Evolutionary conservation across 192 early-diverging fungal species (phyloP).

Genomic region (Backusella parvicylindrica): DNA sequence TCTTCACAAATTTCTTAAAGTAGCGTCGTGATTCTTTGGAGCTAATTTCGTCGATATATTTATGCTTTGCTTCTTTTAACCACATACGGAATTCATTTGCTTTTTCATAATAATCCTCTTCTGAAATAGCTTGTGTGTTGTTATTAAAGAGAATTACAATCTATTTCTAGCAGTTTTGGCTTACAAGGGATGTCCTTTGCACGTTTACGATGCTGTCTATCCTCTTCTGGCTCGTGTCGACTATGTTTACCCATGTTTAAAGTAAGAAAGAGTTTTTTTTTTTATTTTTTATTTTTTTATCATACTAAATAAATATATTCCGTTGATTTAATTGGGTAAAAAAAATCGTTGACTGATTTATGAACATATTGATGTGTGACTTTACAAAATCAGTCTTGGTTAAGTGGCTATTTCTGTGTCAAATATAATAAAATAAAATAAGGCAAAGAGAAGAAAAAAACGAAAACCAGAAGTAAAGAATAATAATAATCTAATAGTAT

Average conservation of each 20-base stretch:
- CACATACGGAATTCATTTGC: slow-evolving; percentile 80
- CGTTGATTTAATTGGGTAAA: no score
- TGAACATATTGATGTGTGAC: no score
- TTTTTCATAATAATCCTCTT: slow-evolving; percentile 78
- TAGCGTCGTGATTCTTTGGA: slow-evolving; percentile 64
- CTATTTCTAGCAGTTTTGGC: neutral
- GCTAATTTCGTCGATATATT: slow-evolving; percentile 74
- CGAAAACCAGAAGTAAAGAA: no score
- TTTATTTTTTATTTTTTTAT: no score
- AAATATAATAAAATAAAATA: no score
- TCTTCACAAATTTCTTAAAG: slow-evolving; percentile 82
- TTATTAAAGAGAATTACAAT: neutral
- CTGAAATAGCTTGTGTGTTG: slow-evolving; percentile 43
- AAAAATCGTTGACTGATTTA: no score
- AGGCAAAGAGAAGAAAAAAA: no score
- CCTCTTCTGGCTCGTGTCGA: neutral
- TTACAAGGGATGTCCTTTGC: neutral
- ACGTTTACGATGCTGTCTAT: neutral
- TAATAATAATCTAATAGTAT: no score
- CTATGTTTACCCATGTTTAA: neutral
- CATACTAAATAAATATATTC: no score
- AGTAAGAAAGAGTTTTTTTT: neutral
- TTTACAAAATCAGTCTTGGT: no score
- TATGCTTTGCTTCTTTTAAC: slow-evolving; percentile 68
- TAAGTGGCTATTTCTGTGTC: no score